phyloP scores from a whole-genome alignment of 1,139 yeast genomes.

The Pichia sp. region DNA sequence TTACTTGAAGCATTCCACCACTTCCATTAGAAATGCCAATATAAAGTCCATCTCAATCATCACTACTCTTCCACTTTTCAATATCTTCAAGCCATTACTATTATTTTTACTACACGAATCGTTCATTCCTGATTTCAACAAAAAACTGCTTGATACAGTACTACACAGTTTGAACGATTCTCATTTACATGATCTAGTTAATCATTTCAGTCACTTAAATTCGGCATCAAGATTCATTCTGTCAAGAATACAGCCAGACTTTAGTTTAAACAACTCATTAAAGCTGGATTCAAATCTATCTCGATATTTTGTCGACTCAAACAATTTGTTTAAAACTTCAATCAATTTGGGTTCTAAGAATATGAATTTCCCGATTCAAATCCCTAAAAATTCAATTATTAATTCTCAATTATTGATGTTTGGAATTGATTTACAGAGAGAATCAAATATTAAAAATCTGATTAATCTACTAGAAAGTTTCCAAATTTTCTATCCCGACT shows the following conservation, averaged over 20 bases:
- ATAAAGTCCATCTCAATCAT: constrained; percentile 43
- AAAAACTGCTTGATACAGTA: constrained; percentile 4
- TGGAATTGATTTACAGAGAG: constrained; percentile 24
- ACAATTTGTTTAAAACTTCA: constrained; percentile 14
- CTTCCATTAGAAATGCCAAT: constrained; percentile 32
- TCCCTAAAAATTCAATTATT: constrained; percentile 21
- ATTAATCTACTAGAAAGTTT: constrained; percentile 1
- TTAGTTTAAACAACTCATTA: constrained; percentile 8
- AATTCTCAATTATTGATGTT: constrained; percentile 19
- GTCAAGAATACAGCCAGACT: constrained; percentile 15
- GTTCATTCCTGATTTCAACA: constrained; percentile 25
- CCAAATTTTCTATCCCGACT: not conserved
- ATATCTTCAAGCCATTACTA: constrained; percentile 42
- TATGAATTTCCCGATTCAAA: constrained; percentile 23
- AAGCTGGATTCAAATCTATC: constrained; percentile 9
- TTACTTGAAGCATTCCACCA: constrained; percentile 31
- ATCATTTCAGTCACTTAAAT: constrained; percentile 12
- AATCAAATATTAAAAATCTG: constrained; percentile 11
- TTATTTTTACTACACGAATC: constrained; percentile 39
- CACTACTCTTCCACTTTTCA: constrained; percentile 37
- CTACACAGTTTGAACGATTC: constrained; percentile 15
- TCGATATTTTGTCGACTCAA: constrained; percentile 12
- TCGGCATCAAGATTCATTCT: constrained; percentile 16
- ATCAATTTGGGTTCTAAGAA: constrained; percentile 12
- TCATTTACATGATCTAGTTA: constrained; percentile 12